These are phyloP conservation scores for Phyllosticta paracitricarpa DNA, from an alignment of 2,329 filamentous ascomycete genomes.

Conservation along the genomic window DNA sequence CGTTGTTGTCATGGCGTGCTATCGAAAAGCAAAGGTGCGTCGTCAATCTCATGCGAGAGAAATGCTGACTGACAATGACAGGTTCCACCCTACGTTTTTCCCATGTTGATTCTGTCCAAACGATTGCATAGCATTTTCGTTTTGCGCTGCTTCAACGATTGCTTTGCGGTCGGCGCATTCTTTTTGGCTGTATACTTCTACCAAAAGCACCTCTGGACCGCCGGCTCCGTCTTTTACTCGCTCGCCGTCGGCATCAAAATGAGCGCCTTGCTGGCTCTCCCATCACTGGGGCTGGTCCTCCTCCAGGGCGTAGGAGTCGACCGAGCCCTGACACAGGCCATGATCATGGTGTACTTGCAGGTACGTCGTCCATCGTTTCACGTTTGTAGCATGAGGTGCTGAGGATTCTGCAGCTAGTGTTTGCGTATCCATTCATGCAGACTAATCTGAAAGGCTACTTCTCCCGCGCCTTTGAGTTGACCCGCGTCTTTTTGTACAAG, in stretches of 20 bases:
- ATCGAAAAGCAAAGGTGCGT: conserved; percentile 59
- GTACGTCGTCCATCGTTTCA: conserved; percentile 33
- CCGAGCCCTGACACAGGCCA: conserved; percentile 56
- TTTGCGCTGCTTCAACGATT: conserved; percentile 91
- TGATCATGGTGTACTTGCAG: conserved; percentile 70
- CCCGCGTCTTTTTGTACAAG: conserved; percentile 83
- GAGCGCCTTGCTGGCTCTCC: conserved; percentile 73
- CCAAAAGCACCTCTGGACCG: conserved; percentile 63
- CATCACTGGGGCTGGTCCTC: conserved; percentile 67
- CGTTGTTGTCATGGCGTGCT: conserved; percentile 70
- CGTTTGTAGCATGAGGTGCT: not conserved
- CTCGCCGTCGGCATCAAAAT: conserved; percentile 89
- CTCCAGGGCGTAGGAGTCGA: conserved; percentile 62
- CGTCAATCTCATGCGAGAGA: not conserved
- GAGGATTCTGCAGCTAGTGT: conserved; percentile 32
- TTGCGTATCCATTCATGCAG: conserved; percentile 58
- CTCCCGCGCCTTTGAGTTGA: conserved; percentile 78
- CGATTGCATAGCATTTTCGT: conserved; percentile 89
- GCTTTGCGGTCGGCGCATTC: conserved; percentile 73
- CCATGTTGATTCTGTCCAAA: conserved; percentile 80
- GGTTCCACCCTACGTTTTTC: conserved; percentile 79
- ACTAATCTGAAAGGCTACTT: conserved; percentile 62
- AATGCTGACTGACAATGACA: conserved; percentile 21
- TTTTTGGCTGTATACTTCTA: conserved; percentile 73
- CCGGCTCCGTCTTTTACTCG: conserved; percentile 64